Conservation (phyloP, 1,284 basidiomycete species). For the Cryptococcus sp. region DNA sequence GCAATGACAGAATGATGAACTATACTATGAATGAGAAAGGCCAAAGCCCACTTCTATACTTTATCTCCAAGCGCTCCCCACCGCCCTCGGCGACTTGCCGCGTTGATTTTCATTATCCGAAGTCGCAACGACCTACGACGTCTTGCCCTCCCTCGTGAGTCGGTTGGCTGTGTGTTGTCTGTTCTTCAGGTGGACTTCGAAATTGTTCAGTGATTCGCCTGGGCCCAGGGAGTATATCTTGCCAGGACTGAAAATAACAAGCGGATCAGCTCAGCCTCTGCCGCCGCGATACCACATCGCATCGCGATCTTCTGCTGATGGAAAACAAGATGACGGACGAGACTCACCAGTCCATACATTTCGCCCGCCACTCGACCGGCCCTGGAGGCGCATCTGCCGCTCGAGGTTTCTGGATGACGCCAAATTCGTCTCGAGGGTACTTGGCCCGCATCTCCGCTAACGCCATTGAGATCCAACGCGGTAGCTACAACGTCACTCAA, state of each 20-base stretch:
- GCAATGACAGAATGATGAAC: too few relatives aligned
- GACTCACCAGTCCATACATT: slow-evolving; percentile 78
- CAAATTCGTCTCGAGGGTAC: slow-evolving; percentile 82
- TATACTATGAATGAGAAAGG: too few relatives aligned
- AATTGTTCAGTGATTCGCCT: slow-evolving; percentile 84
- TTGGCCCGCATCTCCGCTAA: slow-evolving; percentile 66
- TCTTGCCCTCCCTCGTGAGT: slow-evolving; percentile 41
- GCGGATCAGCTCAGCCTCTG: too few relatives aligned
- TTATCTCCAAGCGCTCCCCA: background rate
- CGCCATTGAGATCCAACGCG: slow-evolving; percentile 69
- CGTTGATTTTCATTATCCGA: background rate
- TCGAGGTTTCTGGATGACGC: slow-evolving; percentile 64
- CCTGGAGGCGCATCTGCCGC: slow-evolving; percentile 57
- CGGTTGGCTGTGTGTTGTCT: slow-evolving; percentile 67
- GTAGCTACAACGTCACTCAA: slow-evolving; percentile 54
- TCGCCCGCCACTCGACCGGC: slow-evolving; percentile 83
- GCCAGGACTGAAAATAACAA: slow-evolving; percentile 32
- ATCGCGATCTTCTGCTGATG: background rate
- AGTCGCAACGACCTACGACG: background rate
- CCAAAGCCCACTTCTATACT: background rate
- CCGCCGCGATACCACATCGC: background rate
- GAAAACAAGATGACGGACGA: too few relatives aligned
- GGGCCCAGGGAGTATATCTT: slow-evolving; percentile 92
- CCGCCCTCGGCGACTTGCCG: background rate
- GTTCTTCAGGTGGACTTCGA: slow-evolving; percentile 87